Conservation (phyloP, 441 rosid genomes). For the Theobroma grandiflorum region DNA sequence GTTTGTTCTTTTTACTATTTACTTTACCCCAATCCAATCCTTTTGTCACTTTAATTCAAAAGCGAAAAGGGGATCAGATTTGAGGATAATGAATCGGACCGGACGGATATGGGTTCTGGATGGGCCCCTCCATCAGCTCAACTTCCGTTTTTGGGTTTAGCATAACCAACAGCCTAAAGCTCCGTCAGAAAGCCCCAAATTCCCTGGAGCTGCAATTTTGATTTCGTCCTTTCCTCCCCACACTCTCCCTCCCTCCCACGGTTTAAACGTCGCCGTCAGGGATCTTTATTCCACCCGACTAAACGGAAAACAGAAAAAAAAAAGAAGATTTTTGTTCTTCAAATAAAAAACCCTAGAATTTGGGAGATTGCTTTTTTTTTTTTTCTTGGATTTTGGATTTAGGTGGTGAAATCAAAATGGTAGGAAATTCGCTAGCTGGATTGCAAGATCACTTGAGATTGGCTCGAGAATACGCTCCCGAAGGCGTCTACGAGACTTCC, state of each 20-base stretch:
- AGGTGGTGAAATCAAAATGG: conserved; percentile 49
- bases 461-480: conserved; percentile 96
- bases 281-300: conserved; percentile 17
- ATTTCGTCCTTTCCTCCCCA: background rate
- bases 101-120: no score
- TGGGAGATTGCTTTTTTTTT: background rate
- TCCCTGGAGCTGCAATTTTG: no score
- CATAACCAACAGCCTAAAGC: no score
- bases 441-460: conserved; percentile 95
- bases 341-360: conserved; percentile 42
- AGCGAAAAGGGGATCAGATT: no score
- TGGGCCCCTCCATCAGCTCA: no score
- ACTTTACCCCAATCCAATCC: background rate
- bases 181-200: no score
- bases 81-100: no score
- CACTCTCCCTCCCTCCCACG: background rate
- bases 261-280: conserved; percentile 57
- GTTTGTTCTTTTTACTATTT: background rate
- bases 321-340: conserved; percentile 17
- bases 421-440: conserved; percentile 73
- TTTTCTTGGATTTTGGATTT: conserved; percentile 4
- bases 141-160: no score
- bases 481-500: conserved; percentile 97
- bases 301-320: background rate
- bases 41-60: no score